Evolutionary conservation across 495 filamentous ascomycete species (phyloP).

Genomic region (Aspergillus homomorphus): DNA sequence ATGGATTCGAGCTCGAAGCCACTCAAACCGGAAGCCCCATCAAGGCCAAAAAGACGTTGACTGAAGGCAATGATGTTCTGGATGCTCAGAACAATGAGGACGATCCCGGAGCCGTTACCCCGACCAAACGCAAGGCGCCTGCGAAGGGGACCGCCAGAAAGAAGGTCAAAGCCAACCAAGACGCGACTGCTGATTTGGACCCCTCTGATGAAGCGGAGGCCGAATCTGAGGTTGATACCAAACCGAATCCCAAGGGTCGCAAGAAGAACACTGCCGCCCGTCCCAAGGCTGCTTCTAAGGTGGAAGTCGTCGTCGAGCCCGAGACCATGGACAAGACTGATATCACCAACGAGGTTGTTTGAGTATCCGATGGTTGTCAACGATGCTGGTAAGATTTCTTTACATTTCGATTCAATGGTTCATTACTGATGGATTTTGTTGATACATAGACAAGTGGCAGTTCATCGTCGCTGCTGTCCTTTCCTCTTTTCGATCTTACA

Average conservation of each 20-base stretch:
- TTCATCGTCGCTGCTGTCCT: not conserved
- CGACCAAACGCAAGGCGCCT: not conserved
- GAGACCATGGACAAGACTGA: not conserved
- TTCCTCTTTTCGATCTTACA: not conserved
- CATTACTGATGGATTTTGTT: no score
- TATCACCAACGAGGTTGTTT: not conserved
- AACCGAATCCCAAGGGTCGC: not conserved
- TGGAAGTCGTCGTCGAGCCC: not conserved
- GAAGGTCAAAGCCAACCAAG: conserved; percentile 7
- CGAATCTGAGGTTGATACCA: not conserved
- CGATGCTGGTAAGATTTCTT: not conserved
- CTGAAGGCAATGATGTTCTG: not conserved
- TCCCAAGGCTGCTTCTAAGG: not conserved
- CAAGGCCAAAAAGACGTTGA: not conserved
- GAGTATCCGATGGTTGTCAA: not conserved
- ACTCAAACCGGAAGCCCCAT: not conserved
- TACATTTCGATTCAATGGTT: not conserved
- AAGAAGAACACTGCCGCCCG: not conserved
- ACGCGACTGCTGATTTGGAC: not conserved
- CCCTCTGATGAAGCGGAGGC: not conserved
- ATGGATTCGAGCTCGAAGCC: conserved; percentile 7
- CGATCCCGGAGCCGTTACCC: not conserved
- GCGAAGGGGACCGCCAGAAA: conserved; percentile 4
- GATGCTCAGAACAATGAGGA: not conserved
- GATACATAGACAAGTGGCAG: not conserved